phyloP scores from a whole-genome alignment of 805 yeast species.

The Cyberlindnera sargentensis region DNA sequence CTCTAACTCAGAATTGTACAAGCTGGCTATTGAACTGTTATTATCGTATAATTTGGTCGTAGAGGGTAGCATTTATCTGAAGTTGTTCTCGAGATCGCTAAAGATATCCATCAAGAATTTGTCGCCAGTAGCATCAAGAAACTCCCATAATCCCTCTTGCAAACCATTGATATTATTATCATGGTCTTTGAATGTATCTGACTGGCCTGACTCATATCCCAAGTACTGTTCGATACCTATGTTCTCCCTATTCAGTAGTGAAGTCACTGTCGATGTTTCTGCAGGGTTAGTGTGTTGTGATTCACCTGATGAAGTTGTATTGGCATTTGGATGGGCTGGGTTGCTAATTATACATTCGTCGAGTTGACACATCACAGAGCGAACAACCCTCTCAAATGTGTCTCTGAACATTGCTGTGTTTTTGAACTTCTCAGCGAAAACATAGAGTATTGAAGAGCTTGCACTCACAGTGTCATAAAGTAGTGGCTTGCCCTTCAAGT shows the following conservation, averaged over 20 bases:
- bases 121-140: slow-evolving; percentile 26
- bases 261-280: no score
- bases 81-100: slow-evolving; percentile 23
- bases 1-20: no score
- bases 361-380: slow-evolving; percentile 11
- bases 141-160: slow-evolving; percentile 26
- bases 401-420: slow-evolving; percentile 23
- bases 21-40: no score
- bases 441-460: slow-evolving; percentile 24
- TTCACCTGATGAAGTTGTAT: no score
- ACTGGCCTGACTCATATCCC: background rate
- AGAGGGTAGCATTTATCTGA: no score
- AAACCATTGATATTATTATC: background rate
- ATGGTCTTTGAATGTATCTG: background rate
- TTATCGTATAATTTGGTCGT: no score
- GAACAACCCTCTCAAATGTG: slow-evolving; percentile 24
- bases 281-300: no score
- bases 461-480: slow-evolving; percentile 26
- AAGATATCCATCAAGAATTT: slow-evolving; percentile 24
- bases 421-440: slow-evolving; percentile 25
- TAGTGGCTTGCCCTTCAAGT: slow-evolving; percentile 20
- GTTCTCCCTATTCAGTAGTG: slow-evolving; percentile 5
- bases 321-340: slow-evolving; percentile 1
- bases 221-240: slow-evolving; percentile 17
- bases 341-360: slow-evolving; percentile 3